Conservation (phyloP, 1,139 yeast genomes). For the Arxiozyma telluris region DNA sequence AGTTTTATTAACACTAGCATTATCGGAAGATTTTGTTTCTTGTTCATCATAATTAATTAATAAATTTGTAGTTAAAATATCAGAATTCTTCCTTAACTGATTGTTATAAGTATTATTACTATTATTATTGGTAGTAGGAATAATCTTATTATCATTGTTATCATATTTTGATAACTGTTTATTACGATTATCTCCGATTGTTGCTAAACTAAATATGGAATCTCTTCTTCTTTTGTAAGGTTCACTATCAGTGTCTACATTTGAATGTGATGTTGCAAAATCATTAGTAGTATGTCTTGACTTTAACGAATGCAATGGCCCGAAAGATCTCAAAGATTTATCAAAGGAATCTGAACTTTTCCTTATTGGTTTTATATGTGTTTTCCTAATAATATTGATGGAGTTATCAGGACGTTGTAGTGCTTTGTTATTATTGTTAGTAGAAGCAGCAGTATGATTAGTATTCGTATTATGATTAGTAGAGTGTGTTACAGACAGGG, state of each 20-base stretch:
- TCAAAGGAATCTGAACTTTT: slow-evolving; percentile 6
- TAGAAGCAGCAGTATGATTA: no score
- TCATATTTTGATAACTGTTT: neutral
- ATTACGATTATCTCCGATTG: neutral
- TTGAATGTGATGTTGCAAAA: neutral
- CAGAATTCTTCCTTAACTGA: slow-evolving; percentile 10
- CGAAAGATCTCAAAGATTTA: slow-evolving; percentile 1
- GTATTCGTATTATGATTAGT: neutral
- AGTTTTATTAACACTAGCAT: neutral
- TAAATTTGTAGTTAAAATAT: slow-evolving; percentile 5
- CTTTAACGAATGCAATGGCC: neutral
- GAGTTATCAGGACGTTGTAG: neutral
- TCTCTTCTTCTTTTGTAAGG: slow-evolving; percentile 1
- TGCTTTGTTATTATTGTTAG: neutral
- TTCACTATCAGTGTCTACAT: neutral
- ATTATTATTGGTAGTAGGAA: neutral
- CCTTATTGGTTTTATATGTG: neutral
- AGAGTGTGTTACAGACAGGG: neutral
- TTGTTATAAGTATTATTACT: neutral
- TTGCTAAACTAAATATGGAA: slow-evolving; percentile 5
- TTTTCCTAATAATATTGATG: neutral
- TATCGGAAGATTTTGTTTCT: neutral
- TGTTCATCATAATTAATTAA: slow-evolving; percentile 2
- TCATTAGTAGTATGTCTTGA: neutral
- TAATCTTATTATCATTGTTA: neutral